Percentiles rank a stretch among this genome's conserved stretches.
These are phyloP conservation scores for Nectriaceae sp. DNA, from an alignment of 2,329 filamentous ascomycete genomes.

Conservation along the genomic window DNA sequence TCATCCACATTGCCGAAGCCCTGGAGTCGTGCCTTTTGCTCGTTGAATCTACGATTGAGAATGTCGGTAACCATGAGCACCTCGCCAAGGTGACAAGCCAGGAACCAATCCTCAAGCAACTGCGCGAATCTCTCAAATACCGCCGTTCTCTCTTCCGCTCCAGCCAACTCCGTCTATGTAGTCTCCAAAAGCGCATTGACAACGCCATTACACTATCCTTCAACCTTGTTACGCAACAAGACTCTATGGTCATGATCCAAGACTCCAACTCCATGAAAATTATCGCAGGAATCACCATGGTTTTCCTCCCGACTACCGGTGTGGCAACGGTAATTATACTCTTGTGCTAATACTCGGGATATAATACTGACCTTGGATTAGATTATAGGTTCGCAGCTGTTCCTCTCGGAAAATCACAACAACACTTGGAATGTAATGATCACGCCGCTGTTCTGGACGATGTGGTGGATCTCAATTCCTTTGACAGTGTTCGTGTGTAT, in stretches of 20 bases:
- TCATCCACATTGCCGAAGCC: slow-evolving; percentile 31
- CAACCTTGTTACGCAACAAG: slow-evolving; percentile 39
- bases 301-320: slow-evolving; percentile 39
- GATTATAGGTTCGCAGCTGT: slow-evolving; percentile 32
- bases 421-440: slow-evolving; percentile 23
- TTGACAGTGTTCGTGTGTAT: slow-evolving; percentile 27
- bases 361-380: no score
- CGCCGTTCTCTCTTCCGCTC: slow-evolving; percentile 36
- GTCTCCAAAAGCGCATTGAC: slow-evolving; percentile 37
- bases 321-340: slow-evolving; percentile 38
- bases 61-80: slow-evolving; percentile 13
- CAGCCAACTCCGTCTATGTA: slow-evolving; percentile 36
- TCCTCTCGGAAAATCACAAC: slow-evolving; percentile 20
- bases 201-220: slow-evolving; percentile 37
- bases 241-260: slow-evolving; percentile 36
- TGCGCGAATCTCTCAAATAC: slow-evolving; percentile 32
- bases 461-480: slow-evolving; percentile 33
- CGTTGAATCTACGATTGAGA: slow-evolving; percentile 19
- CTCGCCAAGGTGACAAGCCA: background rate
- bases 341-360: no score
- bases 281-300: slow-evolving; percentile 38
- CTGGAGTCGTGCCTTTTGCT: slow-evolving; percentile 30
- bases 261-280: slow-evolving; percentile 40
- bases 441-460: slow-evolving; percentile 32
- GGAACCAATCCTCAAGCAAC: slow-evolving; percentile 23